Percentiles rank a stretch among this genome's conserved stretches.
phyloP scores from a whole-genome alignment of 1,139 yeast species.

The Lodderomyces theae region DNA sequence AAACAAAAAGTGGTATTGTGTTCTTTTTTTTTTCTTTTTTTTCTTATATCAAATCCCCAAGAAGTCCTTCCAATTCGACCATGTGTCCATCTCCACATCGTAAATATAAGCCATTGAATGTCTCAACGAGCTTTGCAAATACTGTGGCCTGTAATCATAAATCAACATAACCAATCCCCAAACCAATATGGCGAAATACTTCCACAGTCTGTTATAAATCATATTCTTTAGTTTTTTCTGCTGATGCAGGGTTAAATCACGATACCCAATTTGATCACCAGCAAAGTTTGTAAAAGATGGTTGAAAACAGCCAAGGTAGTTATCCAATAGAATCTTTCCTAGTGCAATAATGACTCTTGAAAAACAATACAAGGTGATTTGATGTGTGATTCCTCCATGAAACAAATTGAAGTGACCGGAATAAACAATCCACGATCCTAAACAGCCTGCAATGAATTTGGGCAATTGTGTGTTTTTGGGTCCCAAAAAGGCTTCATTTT shows the following conservation, averaged over 20 bases:
- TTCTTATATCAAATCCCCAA: slow-evolving; percentile 38
- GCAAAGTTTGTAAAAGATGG: slow-evolving; percentile 28
- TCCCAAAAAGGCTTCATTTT: slow-evolving; percentile 37
- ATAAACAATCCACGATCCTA: slow-evolving; percentile 66
- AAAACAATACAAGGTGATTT: slow-evolving; percentile 61
- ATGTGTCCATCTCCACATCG: slow-evolving; percentile 48
- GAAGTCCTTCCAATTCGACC: slow-evolving; percentile 45
- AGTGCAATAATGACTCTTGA: slow-evolving; percentile 55
- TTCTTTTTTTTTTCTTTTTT: too few species aligned
- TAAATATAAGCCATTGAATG: slow-evolving; percentile 73
- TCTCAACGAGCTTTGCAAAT: slow-evolving; percentile 64
- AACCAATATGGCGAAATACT: slow-evolving; percentile 60
- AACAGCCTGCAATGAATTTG: slow-evolving; percentile 61
- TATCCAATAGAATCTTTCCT: slow-evolving; percentile 46
- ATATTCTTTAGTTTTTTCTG: slow-evolving; percentile 32
- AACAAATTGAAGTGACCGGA: slow-evolving; percentile 52
- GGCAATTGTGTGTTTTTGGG: slow-evolving; percentile 25
- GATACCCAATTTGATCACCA: slow-evolving; percentile 24
- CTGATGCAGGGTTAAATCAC: slow-evolving; percentile 31
- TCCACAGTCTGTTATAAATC: slow-evolving; percentile 54
- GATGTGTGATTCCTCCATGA: slow-evolving; percentile 53
- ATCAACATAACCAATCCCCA: slow-evolving; percentile 80
- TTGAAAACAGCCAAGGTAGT: slow-evolving; percentile 35
- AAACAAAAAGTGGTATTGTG: too few species aligned
- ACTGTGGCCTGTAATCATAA: slow-evolving; percentile 61